Evolutionary conservation across 495 filamentous ascomycete species (phyloP), one percentile per base, ranked within the genome.

Genomic region (Pseudotulostoma volvatum): DNA sequence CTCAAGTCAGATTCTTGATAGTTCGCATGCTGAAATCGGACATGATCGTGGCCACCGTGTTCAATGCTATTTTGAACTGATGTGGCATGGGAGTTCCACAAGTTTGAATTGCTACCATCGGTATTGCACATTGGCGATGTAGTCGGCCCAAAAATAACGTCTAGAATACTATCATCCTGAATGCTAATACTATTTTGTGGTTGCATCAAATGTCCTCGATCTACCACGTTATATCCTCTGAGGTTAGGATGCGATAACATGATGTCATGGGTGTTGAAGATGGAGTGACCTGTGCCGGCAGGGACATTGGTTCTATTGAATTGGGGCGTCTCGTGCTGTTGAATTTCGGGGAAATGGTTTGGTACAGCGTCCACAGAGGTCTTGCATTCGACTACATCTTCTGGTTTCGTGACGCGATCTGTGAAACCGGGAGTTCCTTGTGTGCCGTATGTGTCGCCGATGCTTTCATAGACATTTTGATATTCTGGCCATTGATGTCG

Each of bases 221-320:
- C n/a, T n/a, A n/a, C n/a, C n/a, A n/a, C n/a, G n/a, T n/a, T n/a
- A n/a, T n/a, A n/a, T n/a, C n/a, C n/a, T n/a, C n/a, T n/a, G n/a
- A n/a, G n/a, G n/a, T n/a, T n/a, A n/a, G n/a, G 59, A 3, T 59
- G 51, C n/a, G 63, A 30, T 15, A 38, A 47, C 0, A 56, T 51
- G 3, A 64, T 37, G 36, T 61, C 59, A n/a, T 61, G 56, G n/a
- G 63, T 47, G 32, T 55, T 60, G 15, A 64, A 50, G 53, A 66
- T 59, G 30, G 53, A 41, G 1, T 56, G 47, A n/a, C 51, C 52
- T 5, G 53, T 51, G 42, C 45, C 56, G 18, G 55, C 49, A n/a
- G n/a, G n/a, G 5, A 45, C 51, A 11, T 42, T 51, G 18, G 61
- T 46, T 15, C 46, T 56, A 4, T 50, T 49, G 0, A 56, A 45